A percentile compares a stretch with the other conserved stretches of the same genome.
Evolutionary conservation across 2,329 filamentous ascomycete species (phyloP).

Genomic region (Fusarium mundagurra): DNA sequence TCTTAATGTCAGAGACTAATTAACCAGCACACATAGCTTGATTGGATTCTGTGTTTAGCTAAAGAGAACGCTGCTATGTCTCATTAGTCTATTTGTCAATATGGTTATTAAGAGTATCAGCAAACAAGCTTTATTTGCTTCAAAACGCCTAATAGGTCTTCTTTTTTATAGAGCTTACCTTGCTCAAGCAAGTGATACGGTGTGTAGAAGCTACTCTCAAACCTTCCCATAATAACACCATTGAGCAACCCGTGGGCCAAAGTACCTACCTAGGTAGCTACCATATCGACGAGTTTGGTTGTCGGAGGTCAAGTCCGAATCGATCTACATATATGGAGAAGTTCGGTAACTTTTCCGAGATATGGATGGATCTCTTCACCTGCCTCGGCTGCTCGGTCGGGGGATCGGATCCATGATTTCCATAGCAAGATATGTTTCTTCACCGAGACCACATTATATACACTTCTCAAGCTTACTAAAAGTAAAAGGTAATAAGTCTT

Average conservation of each 20-base stretch:
- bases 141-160: too few relatives aligned
- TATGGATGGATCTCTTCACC: neutral
- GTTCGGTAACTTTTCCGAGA: constrained; percentile 11
- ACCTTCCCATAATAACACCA: neutral
- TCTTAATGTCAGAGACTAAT: neutral
- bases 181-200: neutral
- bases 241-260: constrained; percentile 3
- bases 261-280: neutral
- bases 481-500: neutral
- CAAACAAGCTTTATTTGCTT: neutral
- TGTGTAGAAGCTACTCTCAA: neutral
- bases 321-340: neutral
- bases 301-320: constrained; percentile 14
- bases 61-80: neutral
- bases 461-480: neutral
- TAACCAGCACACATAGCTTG: neutral
- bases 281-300: neutral
- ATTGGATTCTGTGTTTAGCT: neutral
- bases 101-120: neutral
- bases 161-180: neutral
- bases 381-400: constrained; percentile 45
- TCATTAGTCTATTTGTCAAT: neutral
- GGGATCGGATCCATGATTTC: constrained; percentile 26
- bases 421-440: neutral
- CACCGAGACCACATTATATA: neutral